Base-by-base conservation (phyloP, 2,329 filamentous ascomycete species). In the Nigrograna mackinnonii region DNA sequence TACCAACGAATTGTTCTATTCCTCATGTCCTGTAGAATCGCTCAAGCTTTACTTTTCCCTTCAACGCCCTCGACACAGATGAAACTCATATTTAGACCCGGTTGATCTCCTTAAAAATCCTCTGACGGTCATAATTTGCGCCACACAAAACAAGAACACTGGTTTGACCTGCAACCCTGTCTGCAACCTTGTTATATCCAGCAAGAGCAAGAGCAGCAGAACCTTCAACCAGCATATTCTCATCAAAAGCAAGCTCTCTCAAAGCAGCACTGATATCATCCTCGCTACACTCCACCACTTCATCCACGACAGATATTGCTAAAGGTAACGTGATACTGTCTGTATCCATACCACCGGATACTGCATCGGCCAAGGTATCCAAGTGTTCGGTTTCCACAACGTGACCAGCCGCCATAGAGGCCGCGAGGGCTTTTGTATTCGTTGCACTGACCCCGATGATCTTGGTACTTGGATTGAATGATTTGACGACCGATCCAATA, bases 171-270 rank as follows among this genome's bases (percentile, higher is more conserved):
- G 21, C 30, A 17, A 44, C 31, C 2, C 13, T 32, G 9, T 24
- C 9, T 5, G 33, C 32, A 32, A 36, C 14, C 28, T 40, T 44
- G 12, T 32, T 40, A 16, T 30, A 44, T 6, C 37, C 41, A 5
- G 41, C 41, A 9, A 44, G 22, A 9, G 41, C 41, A 7, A 44
- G 32, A 4, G 41, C 41, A 14, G 41, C 38, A 5, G 35, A 39
- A 2, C 41, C 37, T 32, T 44, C 41, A 26, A 32, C 30, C 30
- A 44, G 17, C 41, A 44, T 30, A 17, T 44, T 40, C 21, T 44
- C 41, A 22, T 36, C 24, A 18, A 44, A 24, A 7, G 19, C 37
- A 12, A 40, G 9, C 2, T 3, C n/a, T 24, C 19, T 40, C 22
- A 44, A 22, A 11, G 41, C 33, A 4, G 19, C 19, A 9, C 37